Evolutionary conservation across 495 filamentous ascomycete genomes (phyloP).

Genomic region (Trichoderma reesei): DNA sequence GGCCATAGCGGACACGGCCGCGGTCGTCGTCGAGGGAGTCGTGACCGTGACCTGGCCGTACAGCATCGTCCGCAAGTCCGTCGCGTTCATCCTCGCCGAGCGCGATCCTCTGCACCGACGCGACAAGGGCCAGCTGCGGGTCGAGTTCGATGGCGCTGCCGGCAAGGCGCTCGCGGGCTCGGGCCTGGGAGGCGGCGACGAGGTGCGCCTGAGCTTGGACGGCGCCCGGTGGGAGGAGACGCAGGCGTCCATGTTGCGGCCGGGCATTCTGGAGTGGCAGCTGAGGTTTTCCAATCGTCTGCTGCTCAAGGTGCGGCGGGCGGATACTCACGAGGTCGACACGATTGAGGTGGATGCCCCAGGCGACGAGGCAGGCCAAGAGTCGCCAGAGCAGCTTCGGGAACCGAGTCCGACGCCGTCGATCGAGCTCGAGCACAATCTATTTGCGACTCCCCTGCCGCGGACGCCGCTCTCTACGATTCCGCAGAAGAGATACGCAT

Average conservation of each 20-base stretch:
- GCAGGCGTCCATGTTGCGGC: slow-evolving; percentile 44
- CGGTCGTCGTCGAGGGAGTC: slow-evolving; percentile 43
- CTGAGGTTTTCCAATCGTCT: slow-evolving; percentile 50
- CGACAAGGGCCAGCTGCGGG: slow-evolving; percentile 70
- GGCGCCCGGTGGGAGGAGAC: slow-evolving; percentile 50
- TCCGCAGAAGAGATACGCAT: background rate
- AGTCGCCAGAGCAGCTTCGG: slow-evolving; percentile 7
- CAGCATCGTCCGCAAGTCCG: slow-evolving; percentile 58
- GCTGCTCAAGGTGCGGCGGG: slow-evolving; percentile 44
- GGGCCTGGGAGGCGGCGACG: slow-evolving; percentile 67
- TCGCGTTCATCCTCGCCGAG: slow-evolving; percentile 73
- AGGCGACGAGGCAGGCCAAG: slow-evolving; percentile 11
- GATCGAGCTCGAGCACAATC: background rate
- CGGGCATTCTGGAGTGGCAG: slow-evolving; percentile 69
- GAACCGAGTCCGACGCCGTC: slow-evolving; percentile 10
- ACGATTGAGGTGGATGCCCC: slow-evolving; percentile 40
- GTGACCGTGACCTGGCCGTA: slow-evolving; percentile 90
- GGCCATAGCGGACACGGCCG: slow-evolving; percentile 25
- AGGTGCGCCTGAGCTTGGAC: slow-evolving; percentile 55
- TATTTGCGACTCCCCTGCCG: background rate
- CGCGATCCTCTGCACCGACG: slow-evolving; percentile 77
- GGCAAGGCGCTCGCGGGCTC: slow-evolving; percentile 59
- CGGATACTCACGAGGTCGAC: slow-evolving; percentile 25
- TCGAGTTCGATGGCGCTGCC: slow-evolving; percentile 61
- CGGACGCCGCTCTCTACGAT: slow-evolving; percentile 6